Conservation (phyloP, 139 green algal species). For the Coccomyxa sp. region DNA sequence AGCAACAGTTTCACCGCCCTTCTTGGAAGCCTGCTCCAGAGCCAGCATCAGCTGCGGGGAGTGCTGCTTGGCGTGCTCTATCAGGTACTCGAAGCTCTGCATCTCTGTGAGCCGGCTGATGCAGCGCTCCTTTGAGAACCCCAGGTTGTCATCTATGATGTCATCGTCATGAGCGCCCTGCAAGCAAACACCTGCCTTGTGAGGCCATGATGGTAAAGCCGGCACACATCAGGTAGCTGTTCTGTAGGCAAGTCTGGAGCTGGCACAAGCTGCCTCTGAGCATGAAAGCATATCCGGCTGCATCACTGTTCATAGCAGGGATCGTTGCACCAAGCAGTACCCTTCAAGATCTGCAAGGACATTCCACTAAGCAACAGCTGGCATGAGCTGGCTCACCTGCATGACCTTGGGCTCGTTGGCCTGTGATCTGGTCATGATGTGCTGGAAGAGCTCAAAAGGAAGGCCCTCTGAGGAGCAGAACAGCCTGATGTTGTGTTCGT, state of each 20-base stretch:
- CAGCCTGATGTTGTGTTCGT: constrained; percentile 83
- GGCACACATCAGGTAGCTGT: no score
- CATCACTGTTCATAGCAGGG: no score
- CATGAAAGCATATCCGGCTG: no score
- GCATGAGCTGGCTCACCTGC: background rate
- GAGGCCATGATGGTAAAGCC: no score
- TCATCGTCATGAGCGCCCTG: constrained; percentile 30
- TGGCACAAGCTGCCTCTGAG: no score
- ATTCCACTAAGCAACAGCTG: no score
- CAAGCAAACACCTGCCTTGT: no score
- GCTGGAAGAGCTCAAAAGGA: constrained; percentile 80
- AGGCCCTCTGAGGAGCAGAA: constrained; percentile 72
- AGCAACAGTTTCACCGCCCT: background rate
- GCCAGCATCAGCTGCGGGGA: constrained; percentile 71
- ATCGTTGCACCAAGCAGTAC: background rate
- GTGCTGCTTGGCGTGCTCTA: constrained; percentile 66
- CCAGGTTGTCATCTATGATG: constrained; percentile 88
- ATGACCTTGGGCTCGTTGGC: background rate
- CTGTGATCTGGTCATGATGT: constrained; percentile 71
- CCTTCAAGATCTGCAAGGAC: no score
- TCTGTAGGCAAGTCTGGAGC: no score
- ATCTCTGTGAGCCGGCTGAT: constrained; percentile 92
- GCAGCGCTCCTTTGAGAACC: constrained; percentile 90
- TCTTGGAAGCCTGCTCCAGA: constrained; percentile 41
- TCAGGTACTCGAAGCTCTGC: constrained; percentile 77